phyloP scores from a whole-genome alignment of 768 basidiomycete genomes.

The Mycena vitilis region DNA sequence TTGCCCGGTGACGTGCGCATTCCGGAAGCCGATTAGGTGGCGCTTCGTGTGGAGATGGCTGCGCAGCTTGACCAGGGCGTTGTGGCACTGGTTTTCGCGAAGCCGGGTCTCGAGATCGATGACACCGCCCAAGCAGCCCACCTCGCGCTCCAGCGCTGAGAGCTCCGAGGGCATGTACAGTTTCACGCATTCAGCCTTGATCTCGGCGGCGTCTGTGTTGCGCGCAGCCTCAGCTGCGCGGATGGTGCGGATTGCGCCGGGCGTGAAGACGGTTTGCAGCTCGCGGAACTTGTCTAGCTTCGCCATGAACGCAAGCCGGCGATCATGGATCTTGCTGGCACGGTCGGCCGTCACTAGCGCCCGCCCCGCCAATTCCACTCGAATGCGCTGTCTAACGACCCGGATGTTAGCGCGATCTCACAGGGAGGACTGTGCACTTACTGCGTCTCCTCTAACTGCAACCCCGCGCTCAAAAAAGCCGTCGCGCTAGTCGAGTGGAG shows the following conservation, averaged over 20 bases:
- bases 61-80: not conserved
- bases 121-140: not conserved
- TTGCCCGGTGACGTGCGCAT: no score
- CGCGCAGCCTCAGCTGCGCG: not conserved
- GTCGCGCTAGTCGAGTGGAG: conserved; percentile 19
- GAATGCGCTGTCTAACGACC: not conserved
- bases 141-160: not conserved
- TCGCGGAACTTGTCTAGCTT: not conserved
- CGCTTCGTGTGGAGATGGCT: not conserved
- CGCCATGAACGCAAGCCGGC: not conserved
- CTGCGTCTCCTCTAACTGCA: conserved; percentile 26
- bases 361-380: not conserved
- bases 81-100: not conserved
- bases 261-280: conserved; percentile 5
- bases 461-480: conserved; percentile 12
- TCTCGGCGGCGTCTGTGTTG: not conserved
- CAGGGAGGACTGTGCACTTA: not conserved
- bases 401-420: not conserved
- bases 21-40: not conserved
- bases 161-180: conserved; percentile 14
- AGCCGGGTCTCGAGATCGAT: not conserved
- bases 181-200: not conserved
- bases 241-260: not conserved
- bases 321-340: conserved; percentile 3
- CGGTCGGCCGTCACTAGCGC: not conserved